These are phyloP conservation scores for Cyclospora cayetanensis DNA, from an alignment of 169 alveolate species.

Conservation along the genomic window DNA sequence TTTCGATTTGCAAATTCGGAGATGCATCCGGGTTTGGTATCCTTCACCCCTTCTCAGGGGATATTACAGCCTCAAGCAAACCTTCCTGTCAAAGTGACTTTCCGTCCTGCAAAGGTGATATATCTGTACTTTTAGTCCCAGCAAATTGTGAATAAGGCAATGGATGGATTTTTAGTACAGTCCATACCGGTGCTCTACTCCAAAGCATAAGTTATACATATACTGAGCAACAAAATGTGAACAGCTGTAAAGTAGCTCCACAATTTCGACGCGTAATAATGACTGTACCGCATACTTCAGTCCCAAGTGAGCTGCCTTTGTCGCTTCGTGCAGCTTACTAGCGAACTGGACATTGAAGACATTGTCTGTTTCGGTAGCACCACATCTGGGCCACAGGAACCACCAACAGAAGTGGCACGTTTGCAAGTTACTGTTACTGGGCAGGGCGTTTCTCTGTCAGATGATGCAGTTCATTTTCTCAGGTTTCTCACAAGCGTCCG, in stretches of 20 bases:
- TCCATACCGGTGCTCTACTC: no score
- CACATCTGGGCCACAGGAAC: neutral
- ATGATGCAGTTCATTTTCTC: slow-evolving; percentile 62
- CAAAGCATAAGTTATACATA: no score
- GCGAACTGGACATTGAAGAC: slow-evolving; percentile 57
- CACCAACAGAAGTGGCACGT: slow-evolving; percentile 58
- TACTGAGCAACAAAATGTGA: no score
- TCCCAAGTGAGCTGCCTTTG: no score
- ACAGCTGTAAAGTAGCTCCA: no score
- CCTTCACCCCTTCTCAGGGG: slow-evolving; percentile 69
- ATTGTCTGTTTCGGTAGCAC: slow-evolving; percentile 34
- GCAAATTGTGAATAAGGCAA: neutral
- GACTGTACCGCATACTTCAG: no score
- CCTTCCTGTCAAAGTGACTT: slow-evolving; percentile 47
- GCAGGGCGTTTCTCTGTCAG: slow-evolving; percentile 50
- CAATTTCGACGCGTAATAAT: no score
- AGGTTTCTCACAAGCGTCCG: slow-evolving; percentile 67
- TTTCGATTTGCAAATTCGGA: slow-evolving; percentile 64
- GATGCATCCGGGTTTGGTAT: neutral
- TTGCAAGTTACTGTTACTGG: slow-evolving; percentile 56
- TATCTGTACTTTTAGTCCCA: neutral
- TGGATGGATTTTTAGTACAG: neutral
- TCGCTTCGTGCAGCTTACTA: slow-evolving; percentile 47
- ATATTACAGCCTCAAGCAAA: slow-evolving; percentile 63
- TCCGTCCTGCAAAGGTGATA: slow-evolving; percentile 58